A percentile compares a stretch with the other conserved stretches of the same genome.
phyloP scores from a whole-genome alignment of 1,284 basidiomycete species.

The Psilocybe mexicana region DNA sequence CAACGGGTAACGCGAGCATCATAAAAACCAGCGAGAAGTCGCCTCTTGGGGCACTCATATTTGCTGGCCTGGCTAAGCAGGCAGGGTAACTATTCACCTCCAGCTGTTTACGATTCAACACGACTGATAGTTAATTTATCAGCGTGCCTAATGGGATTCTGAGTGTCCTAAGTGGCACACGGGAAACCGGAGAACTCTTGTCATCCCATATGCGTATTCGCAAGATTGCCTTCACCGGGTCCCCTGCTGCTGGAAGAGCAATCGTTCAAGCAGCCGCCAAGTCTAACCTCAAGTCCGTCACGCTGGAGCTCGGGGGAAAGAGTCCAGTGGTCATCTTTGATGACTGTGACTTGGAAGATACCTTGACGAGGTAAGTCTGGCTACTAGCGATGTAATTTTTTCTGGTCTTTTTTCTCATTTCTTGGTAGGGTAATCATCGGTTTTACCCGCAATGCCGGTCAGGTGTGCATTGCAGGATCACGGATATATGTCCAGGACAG shows the following conservation, averaged over 20 bases:
- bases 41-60: slow-evolving; percentile 69
- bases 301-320: slow-evolving; percentile 89
- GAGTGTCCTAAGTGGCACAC: slow-evolving; percentile 79
- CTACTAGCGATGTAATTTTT: too few species aligned
- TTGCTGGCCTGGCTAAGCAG: slow-evolving; percentile 45
- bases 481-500: slow-evolving; percentile 81
- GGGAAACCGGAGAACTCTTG: slow-evolving; percentile 53
- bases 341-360: slow-evolving; percentile 75
- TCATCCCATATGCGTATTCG: slow-evolving; percentile 56
- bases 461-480: slow-evolving; percentile 80
- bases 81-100: slow-evolving; percentile 43
- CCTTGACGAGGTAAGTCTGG: slow-evolving; percentile 64
- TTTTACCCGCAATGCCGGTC: slow-evolving; percentile 37
- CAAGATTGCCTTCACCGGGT: slow-evolving; percentile 68
- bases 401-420: slow-evolving; percentile 43
- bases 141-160: slow-evolving; percentile 61
- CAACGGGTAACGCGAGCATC: slow-evolving; percentile 2
- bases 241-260: slow-evolving; percentile 74
- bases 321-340: slow-evolving; percentile 74
- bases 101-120: neutral
- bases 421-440: neutral
- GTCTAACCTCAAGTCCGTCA: slow-evolving; percentile 81
- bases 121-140: neutral
- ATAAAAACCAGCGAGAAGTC: slow-evolving; percentile 80
- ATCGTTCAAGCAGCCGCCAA: slow-evolving; percentile 77